Evolutionary conservation across 805 yeast genomes (phyloP), one percentile per base, ranked within the genome.

Genomic region (Candida ascalaphidarum): DNA sequence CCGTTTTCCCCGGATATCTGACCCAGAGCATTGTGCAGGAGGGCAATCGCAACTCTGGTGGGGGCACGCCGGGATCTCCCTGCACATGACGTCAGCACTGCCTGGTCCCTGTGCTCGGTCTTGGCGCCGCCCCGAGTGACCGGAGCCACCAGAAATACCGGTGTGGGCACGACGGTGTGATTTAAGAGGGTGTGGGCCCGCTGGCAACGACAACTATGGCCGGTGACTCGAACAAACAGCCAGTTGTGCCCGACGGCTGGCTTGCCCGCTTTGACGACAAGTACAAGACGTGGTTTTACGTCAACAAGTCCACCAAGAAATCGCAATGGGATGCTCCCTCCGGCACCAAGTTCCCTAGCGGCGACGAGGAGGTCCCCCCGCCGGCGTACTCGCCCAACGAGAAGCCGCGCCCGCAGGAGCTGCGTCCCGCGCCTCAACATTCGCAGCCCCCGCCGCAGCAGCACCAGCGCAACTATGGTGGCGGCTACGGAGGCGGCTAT

Each of bases 251-350:
- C 3, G 52, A 57, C 3, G 82, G 88, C 4, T 81, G 88, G 88
- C 57, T 76, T 34, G 79, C 92, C 23, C 75, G 77, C 27, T 77
- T 71, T 55, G 86, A 80, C 46, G 77, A 75, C 8, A 63, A 76
- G 32, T 81, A 81, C 48, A 64, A 68, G 27, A 73, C 81, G 2
- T 84, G 78, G 77, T 89, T 77, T 52, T 89, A 77, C 45, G 95
- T 89, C n/a, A 65, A 85, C 42, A 56, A 81, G 38, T 45, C 64
- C 11, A 71, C 83, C 10, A 79, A 81, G 34, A 61, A 73, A 40
- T 83, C 95, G 0, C 96, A 86, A 52, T 89, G 97, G 97, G 95
- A 83, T 29, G 74, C 77, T 10, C 96, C 96, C 11, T 33, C 35
- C 8, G 80, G 80, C 1, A 72, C 83, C 0, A 48, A 40, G 2